Evolutionary conservation across 306 rosid genomes (phyloP), one percentile per base, ranked within the genome.

Genomic region (Sechiopsis laciniata): DNA sequence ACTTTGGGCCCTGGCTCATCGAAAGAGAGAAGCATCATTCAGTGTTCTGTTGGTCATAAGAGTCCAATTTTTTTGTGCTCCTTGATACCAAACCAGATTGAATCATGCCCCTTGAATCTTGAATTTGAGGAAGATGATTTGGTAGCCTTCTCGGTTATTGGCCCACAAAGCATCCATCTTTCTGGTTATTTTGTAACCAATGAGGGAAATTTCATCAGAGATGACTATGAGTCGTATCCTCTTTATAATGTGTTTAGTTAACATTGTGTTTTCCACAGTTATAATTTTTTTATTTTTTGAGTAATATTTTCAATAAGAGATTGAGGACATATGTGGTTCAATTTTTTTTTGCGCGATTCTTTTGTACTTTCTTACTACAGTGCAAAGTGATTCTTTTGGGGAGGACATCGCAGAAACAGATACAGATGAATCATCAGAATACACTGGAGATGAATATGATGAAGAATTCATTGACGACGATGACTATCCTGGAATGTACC

Each of bases 191-290:
- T 91, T 82, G 89, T 77, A 57, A 71, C 88, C 0, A 72, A 82
- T 62, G 81, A 82, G 24, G 89, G 76, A 54, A 88, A 82, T 52
- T 79, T n/a, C 55, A 80, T 84, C 12, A 75, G 82, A 70, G 97
- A 86, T 83, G 90, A 85, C 79, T 83, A 85, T 78, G 89, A 85
- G 58, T 84, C 80, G 99, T 95, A 95, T 83, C 90, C 91, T 91
- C 82, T 73, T 50, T 10, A 62, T 74, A 22, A 70, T 60, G 74
- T 42, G 48, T 42, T 42, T 42, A 46, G 7, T 48, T 8, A 29
- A 13, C 10, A 8, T 15, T 16, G 6, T 48, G 6, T 62, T 58
- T 45, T 50, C 37, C n/a, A 53, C 54, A 6, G 54, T 9, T 16
- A 9, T 29, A 32, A 21, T 5, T 67, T 1, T 24, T 8, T 0